phyloP scores from a whole-genome alignment of 768 basidiomycete species.

The Russula sp. region DNA sequence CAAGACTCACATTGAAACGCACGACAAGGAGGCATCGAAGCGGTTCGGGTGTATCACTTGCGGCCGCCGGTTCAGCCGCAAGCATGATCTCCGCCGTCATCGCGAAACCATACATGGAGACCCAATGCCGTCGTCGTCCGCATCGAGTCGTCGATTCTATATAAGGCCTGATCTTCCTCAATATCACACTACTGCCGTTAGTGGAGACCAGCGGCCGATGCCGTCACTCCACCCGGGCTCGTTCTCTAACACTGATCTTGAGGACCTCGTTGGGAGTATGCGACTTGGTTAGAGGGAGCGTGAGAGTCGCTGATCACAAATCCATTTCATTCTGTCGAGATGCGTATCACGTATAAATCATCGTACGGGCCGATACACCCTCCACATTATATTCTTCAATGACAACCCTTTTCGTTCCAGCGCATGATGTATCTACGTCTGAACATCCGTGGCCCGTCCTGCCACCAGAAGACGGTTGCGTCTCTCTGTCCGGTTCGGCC shows the following conservation, averaged over 20 bases:
- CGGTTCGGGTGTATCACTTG: neutral
- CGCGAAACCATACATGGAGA: neutral
- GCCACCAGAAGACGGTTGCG: slow-evolving; percentile 7
- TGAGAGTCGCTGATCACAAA: neutral
- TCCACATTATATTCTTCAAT: neutral
- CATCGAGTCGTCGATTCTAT: neutral
- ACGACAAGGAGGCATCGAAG: neutral
- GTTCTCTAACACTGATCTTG: no score
- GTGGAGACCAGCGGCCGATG: neutral
- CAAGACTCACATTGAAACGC: neutral
- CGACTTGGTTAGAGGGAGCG: no score
- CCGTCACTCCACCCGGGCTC: no score
- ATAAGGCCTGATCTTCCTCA: neutral
- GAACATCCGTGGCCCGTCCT: neutral
- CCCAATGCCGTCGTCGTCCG: neutral
- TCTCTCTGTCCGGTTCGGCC: neutral
- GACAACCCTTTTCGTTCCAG: neutral
- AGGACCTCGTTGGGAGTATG: no score
- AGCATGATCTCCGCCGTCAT: neutral
- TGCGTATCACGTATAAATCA: neutral
- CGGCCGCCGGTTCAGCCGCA: neutral
- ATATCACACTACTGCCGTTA: neutral
- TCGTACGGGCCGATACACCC: neutral
- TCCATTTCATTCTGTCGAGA: neutral
- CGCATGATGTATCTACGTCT: neutral